Percentiles rank a stretch among this genome's conserved stretches.
phyloP scores from a whole-genome alignment of 331 rosid species.

The Pyrus hybrid region DNA sequence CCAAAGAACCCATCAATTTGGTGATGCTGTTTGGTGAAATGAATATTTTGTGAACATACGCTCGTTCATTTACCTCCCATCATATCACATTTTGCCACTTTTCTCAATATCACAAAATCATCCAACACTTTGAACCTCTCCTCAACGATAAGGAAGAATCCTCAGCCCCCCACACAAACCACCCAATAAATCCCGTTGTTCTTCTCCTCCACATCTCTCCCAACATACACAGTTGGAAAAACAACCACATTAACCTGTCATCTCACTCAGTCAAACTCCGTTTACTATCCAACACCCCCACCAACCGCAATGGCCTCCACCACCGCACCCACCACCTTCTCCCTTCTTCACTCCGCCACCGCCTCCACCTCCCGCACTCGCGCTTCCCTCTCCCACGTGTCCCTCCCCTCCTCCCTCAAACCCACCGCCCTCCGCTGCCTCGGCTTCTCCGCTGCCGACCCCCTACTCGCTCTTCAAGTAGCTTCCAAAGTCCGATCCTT shows the following conservation, averaged over 20 bases:
- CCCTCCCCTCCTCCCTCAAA: conserved; percentile 48
- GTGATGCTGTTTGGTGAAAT: not conserved
- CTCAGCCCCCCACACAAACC: conserved; percentile 14
- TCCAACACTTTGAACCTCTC: conserved; percentile 60
- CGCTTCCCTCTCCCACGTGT: conserved; percentile 36
- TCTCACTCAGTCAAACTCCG: not conserved
- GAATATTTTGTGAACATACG: not conserved
- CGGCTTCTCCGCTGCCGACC: conserved; percentile 72
- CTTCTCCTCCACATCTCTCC: conserved; percentile 55
- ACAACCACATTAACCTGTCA: not conserved
- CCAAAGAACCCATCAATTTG: not conserved
- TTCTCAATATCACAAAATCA: conserved; percentile 18
- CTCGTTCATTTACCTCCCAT: not conserved
- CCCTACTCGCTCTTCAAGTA: conserved; percentile 46
- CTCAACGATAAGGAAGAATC: conserved; percentile 75
- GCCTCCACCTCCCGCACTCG: conserved; percentile 37
- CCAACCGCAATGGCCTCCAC: conserved; percentile 60
- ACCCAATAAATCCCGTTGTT: conserved; percentile 46
- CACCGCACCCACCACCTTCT: conserved; percentile 51
- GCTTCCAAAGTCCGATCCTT: conserved; percentile 46
- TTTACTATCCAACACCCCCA: not conserved
- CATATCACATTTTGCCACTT: not conserved
- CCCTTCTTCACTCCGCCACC: conserved; percentile 50
- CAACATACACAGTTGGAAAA: not conserved
- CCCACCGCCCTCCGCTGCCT: conserved; percentile 49